Evolutionary conservation across 2,329 filamentous ascomycete species (phyloP), one percentile per base, ranked within the genome.

Genomic region (Fusarium sp.): DNA sequence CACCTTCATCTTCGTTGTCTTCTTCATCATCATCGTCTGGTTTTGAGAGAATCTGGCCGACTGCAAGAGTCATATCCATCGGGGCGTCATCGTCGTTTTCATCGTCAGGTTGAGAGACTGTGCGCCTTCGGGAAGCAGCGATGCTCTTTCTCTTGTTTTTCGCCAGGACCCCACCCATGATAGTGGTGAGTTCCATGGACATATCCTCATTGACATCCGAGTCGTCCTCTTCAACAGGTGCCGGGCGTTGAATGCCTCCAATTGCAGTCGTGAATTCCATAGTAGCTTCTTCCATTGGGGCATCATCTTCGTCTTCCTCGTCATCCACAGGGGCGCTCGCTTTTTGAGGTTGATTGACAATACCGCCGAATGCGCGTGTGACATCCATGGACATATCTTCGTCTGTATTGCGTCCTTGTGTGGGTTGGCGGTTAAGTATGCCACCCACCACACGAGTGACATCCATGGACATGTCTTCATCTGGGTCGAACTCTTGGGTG

Each of bases 301-400:
- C 77, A 30, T 79, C 79, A 22, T 78, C 67, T 62, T 75, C 74
- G 40, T 69, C 70, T 57, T 73, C 56, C 22, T 70, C 77, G 18
- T 80, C 79, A 41, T 56, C 65, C 60, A 60, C 16, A 30, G 57
- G n/a, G 32, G 38, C 22, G n/a, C 34, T 45, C 16, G 52, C 20
- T 38, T 65, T 70, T 32, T 46, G 44, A 16, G 49, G 55, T 51
- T 68, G 73, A 9, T 55, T 82, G 22, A 97, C 80, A 57, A 98
- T 98, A 5, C 91, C 88, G 11, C 95, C 95, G 56, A 97, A 84
- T 13, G 89, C 93, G 56, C 88, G 89, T 2, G 95, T 98, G 13
- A 98, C 93, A 74, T 98, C 95, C 95, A 98, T 98, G 24, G 93
- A 96, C 85, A 97, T 90, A 41, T 94, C 93, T 68, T 89, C 87